A percentile compares a stretch with the other conserved stretches of the same genome.
phyloP scores from a whole-genome alignment of 2,329 filamentous ascomycete genomes.

The Trichophyton simii region DNA sequence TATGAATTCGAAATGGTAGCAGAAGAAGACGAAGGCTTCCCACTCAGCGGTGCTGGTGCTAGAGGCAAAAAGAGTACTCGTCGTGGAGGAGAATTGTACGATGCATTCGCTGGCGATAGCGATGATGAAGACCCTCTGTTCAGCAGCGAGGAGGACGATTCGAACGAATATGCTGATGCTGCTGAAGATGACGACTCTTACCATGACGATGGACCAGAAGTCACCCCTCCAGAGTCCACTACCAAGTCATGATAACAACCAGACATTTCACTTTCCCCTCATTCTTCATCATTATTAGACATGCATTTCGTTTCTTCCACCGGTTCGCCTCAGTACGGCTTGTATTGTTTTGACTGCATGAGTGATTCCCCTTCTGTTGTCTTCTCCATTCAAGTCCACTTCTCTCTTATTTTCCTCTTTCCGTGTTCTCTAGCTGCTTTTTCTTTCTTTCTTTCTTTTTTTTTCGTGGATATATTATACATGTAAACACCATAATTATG shows the following conservation, averaged over 20 bases:
- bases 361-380: conserved; percentile 1
- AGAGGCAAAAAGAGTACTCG: conserved; percentile 42
- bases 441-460: not conserved
- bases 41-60: conserved; percentile 30
- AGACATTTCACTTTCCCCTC: not conserved
- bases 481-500: not conserved
- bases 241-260: not conserved
- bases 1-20: conserved; percentile 94
- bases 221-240: not conserved
- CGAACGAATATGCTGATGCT: conserved; percentile 34
- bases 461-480: conserved; percentile 1
- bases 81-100: conserved; percentile 78
- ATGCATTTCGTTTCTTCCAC: not conserved
- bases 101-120: conserved; percentile 90
- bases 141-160: conserved; percentile 28
- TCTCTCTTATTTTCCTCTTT: not conserved
- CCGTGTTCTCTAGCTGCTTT: not conserved
- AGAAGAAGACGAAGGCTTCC: conserved; percentile 55
- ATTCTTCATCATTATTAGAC: not conserved
- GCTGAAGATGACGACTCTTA: conserved; percentile 16
- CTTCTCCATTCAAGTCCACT: not conserved
- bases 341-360: not conserved
- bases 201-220: conserved; percentile 2
- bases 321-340: not conserved
- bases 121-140: conserved; percentile 52